Percentiles rank a stretch among this genome's conserved stretches.
phyloP scores from a whole-genome alignment of 371 early-diverging fungal genomes.

The Mucor circinelloides region DNA sequence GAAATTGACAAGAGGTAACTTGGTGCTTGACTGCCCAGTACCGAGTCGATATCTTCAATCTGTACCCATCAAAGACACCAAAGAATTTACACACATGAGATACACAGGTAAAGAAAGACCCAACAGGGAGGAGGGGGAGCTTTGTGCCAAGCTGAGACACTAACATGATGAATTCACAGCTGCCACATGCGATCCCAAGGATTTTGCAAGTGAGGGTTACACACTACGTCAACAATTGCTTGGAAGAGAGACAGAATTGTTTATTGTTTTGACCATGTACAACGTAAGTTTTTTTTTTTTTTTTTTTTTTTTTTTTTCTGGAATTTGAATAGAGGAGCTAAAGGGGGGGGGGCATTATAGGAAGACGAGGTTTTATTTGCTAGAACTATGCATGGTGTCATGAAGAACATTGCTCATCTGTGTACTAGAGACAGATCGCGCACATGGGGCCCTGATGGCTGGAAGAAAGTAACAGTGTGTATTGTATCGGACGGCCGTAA shows the following conservation, averaged over 20 bases:
- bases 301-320: too few relatives aligned
- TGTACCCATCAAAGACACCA: slow-evolving; percentile 61
- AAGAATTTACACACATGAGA: slow-evolving; percentile 81
- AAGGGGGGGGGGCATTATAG: slow-evolving; percentile 22
- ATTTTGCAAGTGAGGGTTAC: slow-evolving; percentile 76
- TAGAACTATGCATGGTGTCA: slow-evolving; percentile 87
- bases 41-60: slow-evolving; percentile 63
- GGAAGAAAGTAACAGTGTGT: slow-evolving; percentile 93
- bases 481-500: slow-evolving; percentile 79
- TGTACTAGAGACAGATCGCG: slow-evolving; percentile 77
- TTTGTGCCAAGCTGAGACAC: background rate
- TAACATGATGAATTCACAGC: slow-evolving; percentile 47
- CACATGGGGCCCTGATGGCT: slow-evolving; percentile 88
- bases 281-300: slow-evolving; percentile 53
- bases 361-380: slow-evolving; percentile 91
- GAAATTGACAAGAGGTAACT: slow-evolving; percentile 72
- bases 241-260: slow-evolving; percentile 81
- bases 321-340: too few relatives aligned
- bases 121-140: too few relatives aligned
- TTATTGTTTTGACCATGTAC: slow-evolving; percentile 88
- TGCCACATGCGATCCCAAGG: slow-evolving; percentile 82
- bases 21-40: slow-evolving; percentile 80
- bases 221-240: slow-evolving; percentile 82
- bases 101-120: slow-evolving; percentile 38
- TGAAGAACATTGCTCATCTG: slow-evolving; percentile 91